Percentiles rank a stretch among this genome's conserved stretches.
Conservation (phyloP, 768 basidiomycete genomes). For the Agrocybe praecox region DNA sequence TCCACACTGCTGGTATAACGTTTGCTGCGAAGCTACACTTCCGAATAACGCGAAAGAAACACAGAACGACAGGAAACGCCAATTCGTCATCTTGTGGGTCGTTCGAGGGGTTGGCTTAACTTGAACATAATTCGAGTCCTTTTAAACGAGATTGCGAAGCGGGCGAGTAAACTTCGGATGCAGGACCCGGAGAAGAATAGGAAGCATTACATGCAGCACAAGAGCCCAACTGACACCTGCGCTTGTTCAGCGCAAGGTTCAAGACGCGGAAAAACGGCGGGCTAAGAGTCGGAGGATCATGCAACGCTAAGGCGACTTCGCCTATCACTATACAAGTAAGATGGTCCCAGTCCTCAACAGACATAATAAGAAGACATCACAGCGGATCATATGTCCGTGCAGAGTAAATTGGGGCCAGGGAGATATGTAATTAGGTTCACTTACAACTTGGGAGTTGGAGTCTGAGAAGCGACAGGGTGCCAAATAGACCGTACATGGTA, state of each 20-base stretch:
- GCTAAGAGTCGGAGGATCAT: conserved; percentile 2
- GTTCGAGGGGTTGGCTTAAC: neutral
- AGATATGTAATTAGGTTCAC: too few relatives aligned
- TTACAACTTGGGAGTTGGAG: too few relatives aligned
- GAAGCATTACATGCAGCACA: neutral
- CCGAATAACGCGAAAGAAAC: conserved; percentile 24
- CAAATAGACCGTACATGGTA: too few relatives aligned
- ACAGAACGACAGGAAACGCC: conserved; percentile 12
- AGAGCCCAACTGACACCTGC: conserved; percentile 1
- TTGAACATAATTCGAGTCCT: conserved; percentile 1
- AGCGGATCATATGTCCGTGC: too few relatives aligned
- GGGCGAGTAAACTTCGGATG: conserved; percentile 22
- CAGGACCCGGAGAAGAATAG: conserved; percentile 6
- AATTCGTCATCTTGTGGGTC: conserved; percentile 5
- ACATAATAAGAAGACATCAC: too few relatives aligned
- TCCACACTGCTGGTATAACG: conserved; percentile 49
- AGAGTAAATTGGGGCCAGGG: too few relatives aligned
- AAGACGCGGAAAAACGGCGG: conserved; percentile 29
- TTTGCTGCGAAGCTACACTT: conserved; percentile 37
- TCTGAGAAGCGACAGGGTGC: too few relatives aligned
- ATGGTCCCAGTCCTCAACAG: too few relatives aligned
- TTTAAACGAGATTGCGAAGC: conserved; percentile 7
- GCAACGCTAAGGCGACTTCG: neutral
- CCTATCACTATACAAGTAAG: too few relatives aligned
- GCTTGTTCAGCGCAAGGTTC: neutral